These are phyloP conservation scores for Hymenoscyphus albidus DNA, from an alignment of 2,329 filamentous ascomycete species.

Conservation along the genomic window DNA sequence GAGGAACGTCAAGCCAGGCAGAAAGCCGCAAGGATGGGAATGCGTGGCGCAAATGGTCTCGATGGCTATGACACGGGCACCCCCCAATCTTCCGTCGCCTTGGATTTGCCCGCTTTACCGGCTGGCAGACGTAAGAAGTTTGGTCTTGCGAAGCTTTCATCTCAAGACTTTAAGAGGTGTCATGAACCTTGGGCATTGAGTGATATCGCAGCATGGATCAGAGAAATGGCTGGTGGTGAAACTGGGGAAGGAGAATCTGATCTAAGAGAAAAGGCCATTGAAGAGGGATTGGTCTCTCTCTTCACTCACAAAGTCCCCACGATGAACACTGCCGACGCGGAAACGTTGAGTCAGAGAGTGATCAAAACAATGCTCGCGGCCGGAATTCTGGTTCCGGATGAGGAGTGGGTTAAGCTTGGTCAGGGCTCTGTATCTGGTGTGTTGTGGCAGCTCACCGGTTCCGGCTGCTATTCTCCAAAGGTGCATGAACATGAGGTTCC, in stretches of 20 bases:
- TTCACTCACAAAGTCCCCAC: constrained; percentile 95
- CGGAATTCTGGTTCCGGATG: constrained; percentile 76
- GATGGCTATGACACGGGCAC: constrained; percentile 55
- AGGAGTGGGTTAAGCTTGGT: constrained; percentile 97
- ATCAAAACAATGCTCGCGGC: constrained; percentile 75
- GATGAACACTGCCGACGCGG: constrained; percentile 97
- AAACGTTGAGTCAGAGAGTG: constrained; percentile 74
- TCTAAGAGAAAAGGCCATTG: constrained; percentile 76
- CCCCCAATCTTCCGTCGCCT: constrained; percentile 52
- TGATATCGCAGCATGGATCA: constrained; percentile 81
- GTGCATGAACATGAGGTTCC: constrained; percentile 63
- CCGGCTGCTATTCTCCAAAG: constrained; percentile 84
- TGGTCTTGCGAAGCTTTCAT: constrained; percentile 76
- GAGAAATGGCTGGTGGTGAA: constrained; percentile 62
- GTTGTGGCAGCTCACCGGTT: constrained; percentile 86
- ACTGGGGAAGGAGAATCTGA: constrained; percentile 76
- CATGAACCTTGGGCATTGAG: constrained; percentile 90
- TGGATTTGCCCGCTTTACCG: constrained; percentile 82
- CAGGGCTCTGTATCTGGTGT: constrained; percentile 79
- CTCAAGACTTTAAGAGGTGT: constrained; percentile 79
- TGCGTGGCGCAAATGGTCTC: constrained; percentile 49
- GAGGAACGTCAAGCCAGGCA: constrained; percentile 58
- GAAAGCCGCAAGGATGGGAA: constrained; percentile 47
- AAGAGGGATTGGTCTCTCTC: constrained; percentile 80
- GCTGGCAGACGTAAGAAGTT: constrained; percentile 78